Base-by-base conservation (phyloP, 176 grass and related monocot genomes). In the Olyra latifolia region DNA sequence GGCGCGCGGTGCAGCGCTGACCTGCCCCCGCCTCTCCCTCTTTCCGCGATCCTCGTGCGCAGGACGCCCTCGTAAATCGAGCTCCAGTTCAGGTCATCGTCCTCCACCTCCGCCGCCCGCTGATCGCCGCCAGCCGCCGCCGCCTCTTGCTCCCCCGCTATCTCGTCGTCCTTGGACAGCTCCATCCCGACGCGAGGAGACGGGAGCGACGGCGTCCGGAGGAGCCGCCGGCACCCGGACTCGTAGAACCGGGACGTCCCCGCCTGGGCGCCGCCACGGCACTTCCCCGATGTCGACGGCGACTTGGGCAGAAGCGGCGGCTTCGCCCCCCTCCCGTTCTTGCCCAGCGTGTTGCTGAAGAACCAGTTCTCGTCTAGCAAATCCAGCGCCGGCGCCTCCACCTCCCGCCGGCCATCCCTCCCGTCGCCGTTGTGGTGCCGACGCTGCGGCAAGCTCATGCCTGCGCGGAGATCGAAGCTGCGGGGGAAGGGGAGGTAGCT, bases 361-460 rank as follows among this genome's bases (percentile, higher is more conserved):
- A 98, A 94, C 95, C 95, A 98, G 66, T 77, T 77, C 49, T 98
- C 95, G 44, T 98, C 95, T 19, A 92, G 83, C 65, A 98, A 44
- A 43, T 92, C 82, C 80, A 90, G 71, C 12, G 85, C 83, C 41
- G 72, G 67, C 19, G 56, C 25, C 20, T 8, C 58, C 41, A 42
- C 40, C 74, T 44, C 39, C 56, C 38, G 30, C 48, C 59, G 28
- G 8, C 43, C 19, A 17, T 13, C 23, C 48, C 48, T 54, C 71
- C 30, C 2, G 30, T 15, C 17, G 72, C 24, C 72, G 54, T 45
- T 24, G 56, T 15, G 39, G 5, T 30, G 56, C 57, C 25, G 75
- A 42, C 27, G n/a, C 77, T 22, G 72, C 58, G 43, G 56, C 59
- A 30, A 89, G 38, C 76, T 86, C 87, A 89, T 90, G 63, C 54